Conservation (phyloP, 371 early-diverging fungal species). For the Gilbertella persicaria region DNA sequence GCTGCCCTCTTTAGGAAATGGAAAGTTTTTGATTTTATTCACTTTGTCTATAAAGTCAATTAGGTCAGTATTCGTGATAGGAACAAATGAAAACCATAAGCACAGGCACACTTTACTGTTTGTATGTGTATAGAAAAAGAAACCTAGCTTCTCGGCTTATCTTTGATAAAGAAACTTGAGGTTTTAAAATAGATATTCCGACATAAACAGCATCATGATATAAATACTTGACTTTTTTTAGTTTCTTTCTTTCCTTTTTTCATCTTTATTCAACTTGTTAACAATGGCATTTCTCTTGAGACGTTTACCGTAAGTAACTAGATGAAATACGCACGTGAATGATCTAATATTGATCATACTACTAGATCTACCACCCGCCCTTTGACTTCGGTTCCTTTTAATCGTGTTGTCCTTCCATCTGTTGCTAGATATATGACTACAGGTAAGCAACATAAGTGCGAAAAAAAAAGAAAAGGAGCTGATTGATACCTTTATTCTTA, state of each 20-base stretch:
- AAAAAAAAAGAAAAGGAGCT: not conserved
- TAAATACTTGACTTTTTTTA: constrained; percentile 5
- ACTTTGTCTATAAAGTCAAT: no score
- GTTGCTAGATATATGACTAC: constrained; percentile 28
- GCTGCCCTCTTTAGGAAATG: not conserved
- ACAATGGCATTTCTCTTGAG: constrained; percentile 17
- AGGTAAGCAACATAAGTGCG: constrained; percentile 18
- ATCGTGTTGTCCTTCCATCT: constrained; percentile 18
- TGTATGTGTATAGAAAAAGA: no score
- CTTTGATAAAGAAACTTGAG: no score
- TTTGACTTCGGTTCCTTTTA: constrained; percentile 10
- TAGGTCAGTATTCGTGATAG: no score
- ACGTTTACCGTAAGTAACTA: constrained; percentile 22
- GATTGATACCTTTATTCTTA: constrained; percentile 7
- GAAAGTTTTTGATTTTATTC: not conserved
- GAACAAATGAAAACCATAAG: no score
- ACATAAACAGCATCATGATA: constrained; percentile 1
- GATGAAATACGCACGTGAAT: not conserved
- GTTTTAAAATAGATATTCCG: not conserved
- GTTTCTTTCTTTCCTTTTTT: constrained; percentile 1
- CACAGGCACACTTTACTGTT: no score
- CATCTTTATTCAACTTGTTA: not conserved
- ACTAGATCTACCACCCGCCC: constrained; percentile 10
- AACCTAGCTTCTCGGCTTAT: no score
- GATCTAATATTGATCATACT: not conserved